Percentiles rank a stretch among this genome's conserved stretches.
Evolutionary conservation across 805 yeast genomes (phyloP).

Genomic region (Yarrowia sp.): DNA sequence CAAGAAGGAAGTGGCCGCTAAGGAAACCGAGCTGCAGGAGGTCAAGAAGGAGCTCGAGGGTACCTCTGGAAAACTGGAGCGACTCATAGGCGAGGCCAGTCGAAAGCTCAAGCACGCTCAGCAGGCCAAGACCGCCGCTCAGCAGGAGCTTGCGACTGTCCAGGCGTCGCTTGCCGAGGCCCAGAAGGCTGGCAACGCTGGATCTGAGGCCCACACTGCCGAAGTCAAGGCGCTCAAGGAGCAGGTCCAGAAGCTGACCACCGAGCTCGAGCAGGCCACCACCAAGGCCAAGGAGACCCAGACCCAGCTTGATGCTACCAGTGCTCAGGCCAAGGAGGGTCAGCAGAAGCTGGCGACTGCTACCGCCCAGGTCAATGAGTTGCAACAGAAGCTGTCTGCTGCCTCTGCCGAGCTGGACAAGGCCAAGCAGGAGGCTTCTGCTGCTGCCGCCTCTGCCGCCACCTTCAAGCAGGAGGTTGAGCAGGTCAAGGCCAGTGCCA

Average conservation of each 20-base stretch:
- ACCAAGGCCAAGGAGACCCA: constrained; percentile 39
- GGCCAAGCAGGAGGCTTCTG: constrained; percentile 2
- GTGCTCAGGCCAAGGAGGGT: constrained; percentile 42
- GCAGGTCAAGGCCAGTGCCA: no score
- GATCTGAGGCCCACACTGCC: background rate
- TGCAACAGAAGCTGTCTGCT: constrained; percentile 40
- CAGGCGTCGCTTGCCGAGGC: constrained; percentile 16
- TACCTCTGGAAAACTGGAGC: constrained; percentile 7
- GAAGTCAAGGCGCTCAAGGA: background rate
- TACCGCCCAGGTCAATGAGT: constrained; percentile 40
- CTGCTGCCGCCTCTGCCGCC: background rate
- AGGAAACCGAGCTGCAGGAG: constrained; percentile 28
- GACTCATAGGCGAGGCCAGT: constrained; percentile 37
- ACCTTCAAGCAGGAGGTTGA: background rate
- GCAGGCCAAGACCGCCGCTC: background rate
- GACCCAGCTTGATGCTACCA: constrained; percentile 39
- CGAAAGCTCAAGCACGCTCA: constrained; percentile 28
- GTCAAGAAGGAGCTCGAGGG: constrained; percentile 4
- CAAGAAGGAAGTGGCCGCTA: constrained; percentile 33
- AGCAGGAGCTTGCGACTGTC: constrained; percentile 20
- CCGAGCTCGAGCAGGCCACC: constrained; percentile 25
- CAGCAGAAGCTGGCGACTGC: constrained; percentile 45
- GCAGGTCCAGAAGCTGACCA: constrained; percentile 2
- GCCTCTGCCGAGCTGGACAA: constrained; percentile 16
- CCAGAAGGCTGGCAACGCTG: constrained; percentile 5